Evolutionary conservation across 2,329 filamentous ascomycete genomes (phyloP).

Genomic region (Atkinsonella texensis): DNA sequence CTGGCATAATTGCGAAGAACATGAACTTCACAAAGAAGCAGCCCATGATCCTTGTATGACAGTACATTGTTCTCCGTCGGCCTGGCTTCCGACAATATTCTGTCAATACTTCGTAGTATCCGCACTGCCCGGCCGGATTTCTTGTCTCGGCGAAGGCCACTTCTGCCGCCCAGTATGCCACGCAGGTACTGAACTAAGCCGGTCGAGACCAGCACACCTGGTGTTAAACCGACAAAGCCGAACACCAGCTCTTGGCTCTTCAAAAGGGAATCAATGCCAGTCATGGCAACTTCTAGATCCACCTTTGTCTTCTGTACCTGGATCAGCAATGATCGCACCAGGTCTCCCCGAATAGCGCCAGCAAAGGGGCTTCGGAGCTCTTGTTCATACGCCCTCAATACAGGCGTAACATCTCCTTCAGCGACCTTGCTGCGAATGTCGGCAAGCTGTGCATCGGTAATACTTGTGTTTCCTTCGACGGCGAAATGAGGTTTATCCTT

Average conservation of each 20-base stretch:
- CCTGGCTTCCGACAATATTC: constrained; percentile 58
- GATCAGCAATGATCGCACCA: constrained; percentile 82
- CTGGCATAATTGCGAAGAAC: constrained; percentile 53
- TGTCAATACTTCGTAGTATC: constrained; percentile 78
- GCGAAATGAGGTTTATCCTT: constrained; percentile 61
- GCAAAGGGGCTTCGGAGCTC: constrained; percentile 73
- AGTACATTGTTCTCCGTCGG: constrained; percentile 62
- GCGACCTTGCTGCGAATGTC: constrained; percentile 69
- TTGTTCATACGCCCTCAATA: constrained; percentile 81
- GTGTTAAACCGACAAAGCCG: constrained; percentile 90
- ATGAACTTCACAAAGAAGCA: constrained; percentile 83
- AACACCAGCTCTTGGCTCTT: constrained; percentile 97
- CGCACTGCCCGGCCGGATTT: constrained; percentile 61
- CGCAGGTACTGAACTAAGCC: constrained; percentile 61
- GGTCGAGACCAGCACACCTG: constrained; percentile 78
- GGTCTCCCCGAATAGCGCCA: constrained; percentile 73
- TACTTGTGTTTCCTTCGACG: constrained; percentile 29
- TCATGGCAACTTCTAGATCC: constrained; percentile 90
- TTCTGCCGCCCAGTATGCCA: constrained; percentile 56
- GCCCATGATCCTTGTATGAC: constrained; percentile 83
- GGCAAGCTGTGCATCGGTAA: constrained; percentile 58
- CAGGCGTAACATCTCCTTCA: constrained; percentile 86
- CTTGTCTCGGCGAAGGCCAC: constrained; percentile 51
- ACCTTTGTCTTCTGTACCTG: constrained; percentile 99
- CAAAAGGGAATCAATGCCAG: constrained; percentile 84